Conservation (phyloP, 352 stramenopile genomes). For the Globisporangium takayamanum region DNA sequence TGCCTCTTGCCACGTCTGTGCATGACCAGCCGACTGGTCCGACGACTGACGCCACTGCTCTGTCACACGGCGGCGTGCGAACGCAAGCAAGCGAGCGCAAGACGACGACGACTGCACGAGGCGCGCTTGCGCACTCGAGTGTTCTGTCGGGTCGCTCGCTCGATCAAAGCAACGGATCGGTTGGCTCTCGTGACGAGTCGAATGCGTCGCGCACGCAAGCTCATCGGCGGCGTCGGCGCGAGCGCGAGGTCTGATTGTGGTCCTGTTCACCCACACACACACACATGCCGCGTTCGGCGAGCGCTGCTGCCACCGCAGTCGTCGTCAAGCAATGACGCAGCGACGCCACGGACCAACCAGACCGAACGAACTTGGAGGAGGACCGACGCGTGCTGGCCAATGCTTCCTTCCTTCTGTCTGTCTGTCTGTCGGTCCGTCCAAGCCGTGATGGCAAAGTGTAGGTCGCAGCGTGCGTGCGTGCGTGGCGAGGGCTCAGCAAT, state of each 20-base stretch:
- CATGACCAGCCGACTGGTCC: not conserved
- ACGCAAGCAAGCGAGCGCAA: not conserved
- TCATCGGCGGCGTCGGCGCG: too few relatives aligned
- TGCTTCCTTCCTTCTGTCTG: not conserved
- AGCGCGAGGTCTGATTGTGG: not conserved
- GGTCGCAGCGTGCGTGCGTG: too few relatives aligned
- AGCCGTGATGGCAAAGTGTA: too few relatives aligned
- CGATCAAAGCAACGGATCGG: not conserved
- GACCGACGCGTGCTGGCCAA: not conserved
- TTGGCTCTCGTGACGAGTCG: slow-evolving; percentile 8
- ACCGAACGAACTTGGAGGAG: not conserved
- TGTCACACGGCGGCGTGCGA: slow-evolving; percentile 2
- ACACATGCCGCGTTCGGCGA: not conserved
- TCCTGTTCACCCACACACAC: not conserved
- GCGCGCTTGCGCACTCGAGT: too few relatives aligned
- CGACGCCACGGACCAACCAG: not conserved
- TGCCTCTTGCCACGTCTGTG: not conserved
- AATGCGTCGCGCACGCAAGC: slow-evolving; percentile 1
- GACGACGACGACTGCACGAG: too few relatives aligned
- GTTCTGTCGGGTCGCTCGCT: too few relatives aligned
- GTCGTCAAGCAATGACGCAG: not conserved
- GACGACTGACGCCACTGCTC: slow-evolving; percentile 9
- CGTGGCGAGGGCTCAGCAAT: too few relatives aligned
- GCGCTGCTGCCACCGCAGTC: not conserved
- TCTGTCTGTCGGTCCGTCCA: too few relatives aligned